Conservation (phyloP, 306 rosid species). For the Sesbania bispinosa region DNA sequence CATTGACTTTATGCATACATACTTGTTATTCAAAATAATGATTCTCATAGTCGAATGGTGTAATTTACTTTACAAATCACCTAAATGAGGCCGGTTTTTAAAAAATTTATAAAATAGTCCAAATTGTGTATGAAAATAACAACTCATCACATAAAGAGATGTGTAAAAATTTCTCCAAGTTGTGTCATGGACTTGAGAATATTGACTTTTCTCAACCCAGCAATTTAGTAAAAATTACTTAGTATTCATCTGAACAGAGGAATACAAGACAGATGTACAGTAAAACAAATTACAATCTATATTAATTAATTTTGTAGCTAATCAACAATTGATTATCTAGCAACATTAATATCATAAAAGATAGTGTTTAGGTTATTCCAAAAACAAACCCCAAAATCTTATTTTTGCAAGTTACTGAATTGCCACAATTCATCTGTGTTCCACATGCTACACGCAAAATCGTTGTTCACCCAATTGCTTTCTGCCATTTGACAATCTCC, state of each 20-base stretch:
- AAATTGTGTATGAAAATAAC: no score
- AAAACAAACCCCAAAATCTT: conserved; percentile 24
- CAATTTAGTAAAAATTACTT: background rate
- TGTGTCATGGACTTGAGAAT: background rate
- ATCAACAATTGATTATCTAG: conserved; percentile 15
- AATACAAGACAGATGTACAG: background rate
- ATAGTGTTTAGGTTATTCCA: conserved; percentile 22
- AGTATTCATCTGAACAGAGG: background rate
- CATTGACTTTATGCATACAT: no score
- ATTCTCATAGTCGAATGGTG: no score
- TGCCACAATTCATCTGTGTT: conserved; percentile 55
- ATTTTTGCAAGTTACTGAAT: conserved; percentile 23
- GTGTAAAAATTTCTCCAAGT: no score
- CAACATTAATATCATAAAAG: background rate
- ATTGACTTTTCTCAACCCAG: background rate
- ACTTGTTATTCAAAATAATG: no score
- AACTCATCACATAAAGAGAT: no score
- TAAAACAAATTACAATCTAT: conserved; percentile 8
- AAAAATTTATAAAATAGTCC: no score
- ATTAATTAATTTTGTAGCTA: conserved; percentile 5
- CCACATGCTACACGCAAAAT: conserved; percentile 40
- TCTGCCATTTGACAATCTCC: conserved; percentile 38
- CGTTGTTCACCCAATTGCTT: conserved; percentile 43
- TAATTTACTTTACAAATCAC: no score
- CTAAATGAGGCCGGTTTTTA: no score